These are phyloP conservation scores for Metschnikowia baotianmanensis DNA, from an alignment of 805 yeast genomes.

Conservation along the genomic window DNA sequence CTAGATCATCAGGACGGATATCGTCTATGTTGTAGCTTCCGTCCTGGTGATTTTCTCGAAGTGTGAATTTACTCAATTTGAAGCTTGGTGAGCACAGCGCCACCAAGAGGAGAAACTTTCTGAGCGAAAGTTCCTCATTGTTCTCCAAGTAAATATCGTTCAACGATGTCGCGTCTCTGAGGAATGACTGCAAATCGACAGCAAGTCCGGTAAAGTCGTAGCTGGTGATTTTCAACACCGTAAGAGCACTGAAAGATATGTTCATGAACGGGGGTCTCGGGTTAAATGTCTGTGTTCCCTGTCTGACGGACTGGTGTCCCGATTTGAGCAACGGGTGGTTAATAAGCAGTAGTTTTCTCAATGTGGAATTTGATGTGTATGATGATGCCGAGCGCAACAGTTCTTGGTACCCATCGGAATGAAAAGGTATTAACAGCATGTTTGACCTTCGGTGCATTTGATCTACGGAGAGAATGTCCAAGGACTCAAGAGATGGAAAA, in stretches of 20 bases:
- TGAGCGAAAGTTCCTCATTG: conserved; percentile 28
- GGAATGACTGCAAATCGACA: conserved; percentile 1
- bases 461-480: conserved; percentile 25
- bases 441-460: conserved; percentile 19
- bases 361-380: not conserved
- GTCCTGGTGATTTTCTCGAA: conserved; percentile 29
- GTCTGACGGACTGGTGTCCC: conserved; percentile 9
- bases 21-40: conserved; percentile 27
- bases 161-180: conserved; percentile 1
- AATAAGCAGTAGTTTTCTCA: conserved; percentile 24
- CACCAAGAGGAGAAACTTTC: conserved; percentile 28
- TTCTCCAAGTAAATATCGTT: conserved; percentile 30
- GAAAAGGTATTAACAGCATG: conserved; percentile 20
- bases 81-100: conserved; percentile 30
- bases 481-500: conserved; percentile 23
- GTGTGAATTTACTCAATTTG: conserved; percentile 23
- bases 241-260: conserved; percentile 23
- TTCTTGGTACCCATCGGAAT: conserved; percentile 16
- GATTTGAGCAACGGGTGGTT: conserved; percentile 28
- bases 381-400: not conserved
- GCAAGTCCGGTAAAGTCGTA: conserved; percentile 30
- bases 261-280: conserved; percentile 27
- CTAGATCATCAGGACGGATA: conserved; percentile 23
- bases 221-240: conserved; percentile 28
- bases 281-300: conserved; percentile 20